Conservation (phyloP, 2,329 filamentous ascomycete genomes). For the Alternaria triticina region DNA sequence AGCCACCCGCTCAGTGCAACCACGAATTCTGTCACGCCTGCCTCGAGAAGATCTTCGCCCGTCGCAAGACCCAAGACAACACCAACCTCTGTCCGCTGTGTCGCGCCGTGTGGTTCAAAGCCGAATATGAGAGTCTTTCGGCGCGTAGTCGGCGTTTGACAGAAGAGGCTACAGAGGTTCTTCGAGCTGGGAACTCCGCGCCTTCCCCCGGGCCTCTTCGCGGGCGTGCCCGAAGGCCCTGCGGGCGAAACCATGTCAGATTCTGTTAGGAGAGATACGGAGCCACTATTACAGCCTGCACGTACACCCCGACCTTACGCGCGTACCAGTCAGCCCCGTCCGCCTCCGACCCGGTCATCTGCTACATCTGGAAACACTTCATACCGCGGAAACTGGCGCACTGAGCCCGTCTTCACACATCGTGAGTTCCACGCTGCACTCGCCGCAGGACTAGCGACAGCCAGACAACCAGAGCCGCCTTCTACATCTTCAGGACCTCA, state of each 20-base stretch:
- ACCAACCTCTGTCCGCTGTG: neutral
- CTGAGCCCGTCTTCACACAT: neutral
- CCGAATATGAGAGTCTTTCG: neutral
- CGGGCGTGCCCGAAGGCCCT: neutral
- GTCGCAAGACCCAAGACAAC: neutral
- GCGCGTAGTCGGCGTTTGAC: neutral
- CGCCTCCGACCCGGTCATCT: neutral
- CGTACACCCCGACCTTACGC: neutral
- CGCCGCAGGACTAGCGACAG: neutral
- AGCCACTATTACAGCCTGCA: neutral
- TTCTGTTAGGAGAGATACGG: neutral
- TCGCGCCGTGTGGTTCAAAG: neutral
- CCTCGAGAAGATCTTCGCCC: neutral
- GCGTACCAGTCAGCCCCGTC: neutral
- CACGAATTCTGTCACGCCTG: neutral
- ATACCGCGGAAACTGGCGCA: neutral
- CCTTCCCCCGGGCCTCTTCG: neutral
- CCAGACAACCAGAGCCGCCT: accelerated
- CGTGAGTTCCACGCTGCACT: neutral
- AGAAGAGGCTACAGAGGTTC: neutral
- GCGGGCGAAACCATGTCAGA: neutral
- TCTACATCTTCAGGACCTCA: neutral
- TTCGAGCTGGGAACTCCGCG: neutral
- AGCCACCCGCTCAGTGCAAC: neutral
- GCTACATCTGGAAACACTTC: neutral